Conservation (phyloP, 1,284 basidiomycete species). For the Omphalotus olearius region DNA sequence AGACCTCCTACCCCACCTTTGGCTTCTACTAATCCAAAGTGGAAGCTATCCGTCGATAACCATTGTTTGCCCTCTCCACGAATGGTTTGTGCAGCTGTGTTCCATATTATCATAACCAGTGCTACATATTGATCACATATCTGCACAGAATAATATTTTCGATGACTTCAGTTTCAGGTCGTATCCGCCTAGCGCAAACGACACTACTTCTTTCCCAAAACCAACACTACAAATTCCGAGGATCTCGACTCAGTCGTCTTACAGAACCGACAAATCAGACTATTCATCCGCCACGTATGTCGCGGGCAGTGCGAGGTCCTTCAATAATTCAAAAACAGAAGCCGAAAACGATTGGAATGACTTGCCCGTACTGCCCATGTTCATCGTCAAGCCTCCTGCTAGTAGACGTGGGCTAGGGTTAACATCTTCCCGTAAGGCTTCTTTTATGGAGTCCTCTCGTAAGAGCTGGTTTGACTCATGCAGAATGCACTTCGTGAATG, state of each 20-base stretch:
- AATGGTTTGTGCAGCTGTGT: background rate
- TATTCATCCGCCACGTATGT: background rate
- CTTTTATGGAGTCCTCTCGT: background rate
- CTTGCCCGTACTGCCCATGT: conserved; percentile 19
- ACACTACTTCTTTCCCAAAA: background rate
- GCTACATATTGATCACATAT: background rate
- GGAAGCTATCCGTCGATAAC: conserved; percentile 21
- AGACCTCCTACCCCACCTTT: conserved; percentile 57
- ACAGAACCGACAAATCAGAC: conserved; percentile 30
- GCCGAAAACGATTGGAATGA: conserved; percentile 12
- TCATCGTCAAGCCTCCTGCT: conserved; percentile 12
- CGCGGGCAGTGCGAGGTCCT: background rate
- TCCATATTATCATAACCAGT: background rate
- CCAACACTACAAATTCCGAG: conserved; percentile 1
- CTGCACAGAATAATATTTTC: conserved; percentile 4
- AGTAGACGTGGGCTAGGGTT: conserved; percentile 1
- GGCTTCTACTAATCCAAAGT: conserved; percentile 31
- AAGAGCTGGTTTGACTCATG: background rate
- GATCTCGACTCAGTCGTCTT: conserved; percentile 22
- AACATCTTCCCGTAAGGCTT: conserved; percentile 3
- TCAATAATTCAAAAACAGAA: background rate
- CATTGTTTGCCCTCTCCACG: conserved; percentile 7
- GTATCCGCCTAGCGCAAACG: conserved; percentile 4
- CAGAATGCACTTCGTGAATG: background rate
- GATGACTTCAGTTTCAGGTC: background rate